Conservation (phyloP, 139 green algal genomes). For the Chlamydomonas sp. region DNA sequence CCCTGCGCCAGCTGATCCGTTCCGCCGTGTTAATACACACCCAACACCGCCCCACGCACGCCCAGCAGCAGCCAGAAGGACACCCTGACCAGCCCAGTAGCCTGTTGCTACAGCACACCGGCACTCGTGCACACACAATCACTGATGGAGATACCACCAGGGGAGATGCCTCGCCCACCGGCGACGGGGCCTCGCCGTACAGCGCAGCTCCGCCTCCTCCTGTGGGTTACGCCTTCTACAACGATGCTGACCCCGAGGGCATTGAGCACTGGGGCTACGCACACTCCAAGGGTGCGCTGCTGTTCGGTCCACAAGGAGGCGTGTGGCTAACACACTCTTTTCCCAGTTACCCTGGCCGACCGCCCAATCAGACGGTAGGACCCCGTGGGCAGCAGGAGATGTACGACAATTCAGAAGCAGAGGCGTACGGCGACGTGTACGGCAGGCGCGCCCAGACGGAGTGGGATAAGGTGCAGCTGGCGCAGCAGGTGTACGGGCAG, state of each 20-base stretch:
- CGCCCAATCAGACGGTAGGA: neutral
- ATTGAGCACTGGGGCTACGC: conserved; percentile 23
- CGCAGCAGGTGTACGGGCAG: conserved; percentile 32
- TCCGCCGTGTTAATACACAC: no score
- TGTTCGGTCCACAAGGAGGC: conserved; percentile 8
- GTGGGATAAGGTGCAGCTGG: conserved; percentile 22
- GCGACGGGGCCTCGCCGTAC: no score
- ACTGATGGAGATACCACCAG: no score
- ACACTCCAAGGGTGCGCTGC: conserved; percentile 20
- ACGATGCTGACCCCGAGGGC: conserved; percentile 29
- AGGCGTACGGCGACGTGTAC: neutral
- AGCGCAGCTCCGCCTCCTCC: no score
- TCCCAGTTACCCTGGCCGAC: conserved; percentile 12
- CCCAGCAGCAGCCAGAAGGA: no score
- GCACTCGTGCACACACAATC: no score
- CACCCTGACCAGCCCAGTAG: no score
- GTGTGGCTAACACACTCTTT: conserved; percentile 32
- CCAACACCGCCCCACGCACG: no score
- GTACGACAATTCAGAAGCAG: neutral
- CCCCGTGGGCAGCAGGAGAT: neutral
- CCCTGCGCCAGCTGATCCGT: no score
- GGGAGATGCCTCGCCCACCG: no score
- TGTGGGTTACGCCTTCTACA: conserved; percentile 23
- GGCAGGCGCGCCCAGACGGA: neutral
- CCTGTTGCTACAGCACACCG: no score